phyloP scores from a whole-genome alignment of 2,329 filamentous ascomycete species.

The Zarea fungicola region DNA sequence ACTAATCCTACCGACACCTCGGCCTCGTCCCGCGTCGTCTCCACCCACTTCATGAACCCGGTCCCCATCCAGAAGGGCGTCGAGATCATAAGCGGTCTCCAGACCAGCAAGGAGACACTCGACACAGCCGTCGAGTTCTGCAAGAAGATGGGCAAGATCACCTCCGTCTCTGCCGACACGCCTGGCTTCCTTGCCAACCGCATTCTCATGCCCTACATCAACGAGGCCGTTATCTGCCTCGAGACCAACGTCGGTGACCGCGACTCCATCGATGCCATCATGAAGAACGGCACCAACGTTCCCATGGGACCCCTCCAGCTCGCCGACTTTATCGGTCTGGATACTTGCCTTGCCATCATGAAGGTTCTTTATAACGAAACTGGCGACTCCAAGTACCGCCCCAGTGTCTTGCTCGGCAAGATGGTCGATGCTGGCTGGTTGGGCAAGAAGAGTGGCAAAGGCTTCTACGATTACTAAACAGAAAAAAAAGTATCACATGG shows the following conservation, averaged over 20 bases:
- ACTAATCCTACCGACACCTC: conserved; percentile 73
- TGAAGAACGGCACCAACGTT: conserved; percentile 99
- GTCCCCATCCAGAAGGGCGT: conserved; percentile 96
- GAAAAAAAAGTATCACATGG: background rate
- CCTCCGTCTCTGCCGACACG: conserved; percentile 80
- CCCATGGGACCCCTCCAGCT: conserved; percentile 94
- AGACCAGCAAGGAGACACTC: conserved; percentile 79
- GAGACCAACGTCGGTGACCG: conserved; percentile 86
- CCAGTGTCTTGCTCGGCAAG: conserved; percentile 78
- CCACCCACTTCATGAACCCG: conserved; percentile 99
- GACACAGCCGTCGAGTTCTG: conserved; percentile 81
- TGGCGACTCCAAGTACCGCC: conserved; percentile 92
- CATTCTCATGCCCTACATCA: conserved; percentile 99
- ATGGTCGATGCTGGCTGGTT: conserved; percentile 99
- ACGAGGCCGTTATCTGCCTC: conserved; percentile 92
- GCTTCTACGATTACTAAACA: conserved; percentile 80
- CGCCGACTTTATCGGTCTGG: conserved; percentile 94
- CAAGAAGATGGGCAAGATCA: conserved; percentile 86
- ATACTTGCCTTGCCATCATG: conserved; percentile 97
- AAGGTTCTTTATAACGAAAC: conserved; percentile 87
- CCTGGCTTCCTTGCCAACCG: conserved; percentile 95
- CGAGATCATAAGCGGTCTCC: conserved; percentile 91
- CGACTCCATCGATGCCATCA: conserved; percentile 93
- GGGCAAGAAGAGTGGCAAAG: conserved; percentile 95
- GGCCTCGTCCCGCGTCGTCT: conserved; percentile 81